Base-by-base conservation (phyloP, 2,329 filamentous ascomycete genomes). In the Pseudocercospora ulei region DNA sequence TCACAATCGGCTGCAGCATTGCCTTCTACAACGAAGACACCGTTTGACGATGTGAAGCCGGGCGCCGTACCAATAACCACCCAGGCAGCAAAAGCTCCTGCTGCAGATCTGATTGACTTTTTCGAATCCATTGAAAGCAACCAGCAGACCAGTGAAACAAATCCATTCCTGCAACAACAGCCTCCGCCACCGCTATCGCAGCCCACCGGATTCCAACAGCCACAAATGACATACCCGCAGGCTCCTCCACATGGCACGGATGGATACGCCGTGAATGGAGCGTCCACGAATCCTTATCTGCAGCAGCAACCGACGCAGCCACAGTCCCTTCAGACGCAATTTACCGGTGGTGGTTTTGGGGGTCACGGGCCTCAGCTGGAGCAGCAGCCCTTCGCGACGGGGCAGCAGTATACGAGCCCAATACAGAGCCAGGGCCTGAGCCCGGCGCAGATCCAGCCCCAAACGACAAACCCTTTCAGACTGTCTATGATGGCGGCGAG, bases 61-160 rank as follows among this genome's bases (percentile, higher is more conserved):
- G 48, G 40, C 46, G 40, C 44, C 7, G 41, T 41, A 11, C 27
- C 40, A 3, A 46, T 53, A 7, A 19, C 49, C 30, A 49, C 35
- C 23, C 41, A 47, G 16, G 37, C 52, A 23, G 38, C 59, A 22
- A 85, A 80, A 61, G 77, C 73, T 1, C 76, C 78, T 17, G 78
- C 74, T 51, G 76, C 79, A 17, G 82, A 92, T 66, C 69, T 92
- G 45, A 96, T 93, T 57, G 90, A 88, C 66, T 95, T 93, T 63
- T 94, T 94, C 60, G 88, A 80, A 56, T 87, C 85, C 4, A 94
- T 93, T 54, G 87, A 95, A 56, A 78, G 85, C 57, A 86, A 87
- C 48, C 85, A 90, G 59, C 82, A 82, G 35, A 69, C 79, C 1
- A 61, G 63, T 58, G 59, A 56, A 19, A 61, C 62, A 30, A 49